Conservation (phyloP, 352 stramenopile genomes). For the Elongisporangium prolatum region DNA sequence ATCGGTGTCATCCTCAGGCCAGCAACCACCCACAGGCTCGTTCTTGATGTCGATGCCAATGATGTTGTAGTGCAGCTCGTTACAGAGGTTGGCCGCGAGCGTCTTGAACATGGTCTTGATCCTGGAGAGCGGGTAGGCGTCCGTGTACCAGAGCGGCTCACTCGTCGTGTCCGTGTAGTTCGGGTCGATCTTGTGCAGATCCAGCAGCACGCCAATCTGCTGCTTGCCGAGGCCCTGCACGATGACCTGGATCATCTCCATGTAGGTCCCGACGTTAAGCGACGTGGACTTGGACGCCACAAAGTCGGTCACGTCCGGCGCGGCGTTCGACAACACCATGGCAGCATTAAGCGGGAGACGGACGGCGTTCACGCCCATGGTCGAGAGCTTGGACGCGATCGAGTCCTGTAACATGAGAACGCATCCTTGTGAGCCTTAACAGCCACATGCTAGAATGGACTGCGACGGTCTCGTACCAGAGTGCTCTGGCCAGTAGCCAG, state of each 20-base stretch:
- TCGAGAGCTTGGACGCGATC: conserved; percentile 54
- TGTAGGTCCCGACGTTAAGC: conserved; percentile 68
- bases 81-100: conserved; percentile 61
- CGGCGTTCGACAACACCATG: conserved; percentile 72
- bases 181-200: conserved; percentile 84
- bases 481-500: conserved; percentile 63
- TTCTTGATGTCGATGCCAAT: conserved; percentile 84
- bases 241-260: conserved; percentile 82
- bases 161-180: conserved; percentile 62
- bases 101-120: conserved; percentile 76
- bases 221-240: conserved; percentile 77
- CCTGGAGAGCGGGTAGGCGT: conserved; percentile 34
- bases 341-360: conserved; percentile 79
- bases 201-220: conserved; percentile 75
- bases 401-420: conserved; percentile 18
- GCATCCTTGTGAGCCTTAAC: conserved; percentile 1
- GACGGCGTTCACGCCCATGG: conserved; percentile 73
- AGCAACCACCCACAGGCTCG: conserved; percentile 67
- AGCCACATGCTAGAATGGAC: neutral
- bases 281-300: conserved; percentile 57
- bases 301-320: conserved; percentile 55
- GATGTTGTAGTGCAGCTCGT: conserved; percentile 80
- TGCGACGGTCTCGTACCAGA: conserved; percentile 18
- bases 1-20: conserved; percentile 52
- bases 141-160: conserved; percentile 74